Base-by-base conservation (phyloP, 257 asterid genomes). In the Solanum corneliomulleri region DNA sequence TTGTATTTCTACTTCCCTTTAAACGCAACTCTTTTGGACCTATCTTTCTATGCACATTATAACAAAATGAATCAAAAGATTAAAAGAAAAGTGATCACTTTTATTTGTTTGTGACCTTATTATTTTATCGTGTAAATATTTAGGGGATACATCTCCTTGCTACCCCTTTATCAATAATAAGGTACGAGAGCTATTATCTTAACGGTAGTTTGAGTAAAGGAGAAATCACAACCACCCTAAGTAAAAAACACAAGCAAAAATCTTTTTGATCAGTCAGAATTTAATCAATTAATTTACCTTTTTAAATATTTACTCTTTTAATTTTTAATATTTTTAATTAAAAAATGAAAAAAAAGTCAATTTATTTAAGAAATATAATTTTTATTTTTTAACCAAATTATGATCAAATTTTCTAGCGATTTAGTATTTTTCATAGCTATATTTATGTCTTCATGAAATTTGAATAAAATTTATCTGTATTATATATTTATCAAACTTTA, bases 1-100 rank as follows among this genome's bases (percentile, higher is more conserved):
- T 29, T 70, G 69, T 87, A 49, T 15, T 52, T 52, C 58, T 88
- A 86, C 62, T 25, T 25, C 31, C 10, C 10, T 87, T 90, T 56
- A 70, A 42, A 47, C 37, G 29, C 29, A 27, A 47, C 78, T 80
- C 0, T 5, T 5, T 35, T 42, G 31, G 41, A 35, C 42, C 25
- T 29, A 9, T 18, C 70, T 52, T 21, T n/a, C 82, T 78, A 64
- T 68, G 75, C 12, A 16, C 86, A 21, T 87, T 62, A 37, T 37
- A 41, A 1, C 44, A 41, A 42, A 42, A 9, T 18, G n/a, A 52
- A 52, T 52, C 62, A 52, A 52, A 52, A 52, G 10, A 52, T 16
- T 2, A 52, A 52, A 52, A 18, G n/a, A 52, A 52, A 52, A 52
- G 60, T 49, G 21, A 49, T 49, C 21, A 27, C n/a, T 27, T 49